Evolutionary conservation across 2,329 filamentous ascomycete species (phyloP).

Genomic region (Dryadomyces quercivorus): DNA sequence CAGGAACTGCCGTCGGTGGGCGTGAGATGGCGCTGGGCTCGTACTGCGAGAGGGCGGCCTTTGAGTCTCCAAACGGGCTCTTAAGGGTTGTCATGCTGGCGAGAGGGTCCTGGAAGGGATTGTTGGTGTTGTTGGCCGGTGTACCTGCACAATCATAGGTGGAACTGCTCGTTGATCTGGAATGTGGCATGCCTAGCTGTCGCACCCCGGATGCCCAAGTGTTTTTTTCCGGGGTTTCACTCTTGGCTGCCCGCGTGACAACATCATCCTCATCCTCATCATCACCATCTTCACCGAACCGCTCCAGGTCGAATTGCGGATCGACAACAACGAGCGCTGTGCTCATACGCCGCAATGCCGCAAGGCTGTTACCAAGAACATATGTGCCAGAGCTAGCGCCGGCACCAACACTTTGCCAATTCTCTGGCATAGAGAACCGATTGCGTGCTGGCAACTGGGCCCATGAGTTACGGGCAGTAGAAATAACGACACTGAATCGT

Average conservation of each 20-base stretch:
- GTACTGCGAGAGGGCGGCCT: neutral
- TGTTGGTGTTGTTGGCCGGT: neutral
- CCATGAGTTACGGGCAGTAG: neutral
- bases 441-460: neutral
- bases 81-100: neutral
- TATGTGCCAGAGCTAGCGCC: neutral
- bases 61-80: neutral
- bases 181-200: neutral
- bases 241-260: neutral
- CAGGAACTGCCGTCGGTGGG: neutral
- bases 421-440: neutral
- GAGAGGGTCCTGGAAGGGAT: neutral
- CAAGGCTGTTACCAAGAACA: neutral
- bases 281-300: neutral
- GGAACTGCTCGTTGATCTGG: neutral
- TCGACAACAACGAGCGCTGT: neutral
- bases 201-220: neutral
- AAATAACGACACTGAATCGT: neutral
- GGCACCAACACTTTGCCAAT: neutral
- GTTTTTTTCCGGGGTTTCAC: neutral
- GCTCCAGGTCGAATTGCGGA: neutral
- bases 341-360: neutral
- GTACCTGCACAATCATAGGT: neutral
- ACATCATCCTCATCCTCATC: neutral
- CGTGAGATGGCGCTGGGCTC: neutral